phyloP scores from a whole-genome alignment of 2,329 filamentous ascomycete species.

The Sporothrix humicola region DNA sequence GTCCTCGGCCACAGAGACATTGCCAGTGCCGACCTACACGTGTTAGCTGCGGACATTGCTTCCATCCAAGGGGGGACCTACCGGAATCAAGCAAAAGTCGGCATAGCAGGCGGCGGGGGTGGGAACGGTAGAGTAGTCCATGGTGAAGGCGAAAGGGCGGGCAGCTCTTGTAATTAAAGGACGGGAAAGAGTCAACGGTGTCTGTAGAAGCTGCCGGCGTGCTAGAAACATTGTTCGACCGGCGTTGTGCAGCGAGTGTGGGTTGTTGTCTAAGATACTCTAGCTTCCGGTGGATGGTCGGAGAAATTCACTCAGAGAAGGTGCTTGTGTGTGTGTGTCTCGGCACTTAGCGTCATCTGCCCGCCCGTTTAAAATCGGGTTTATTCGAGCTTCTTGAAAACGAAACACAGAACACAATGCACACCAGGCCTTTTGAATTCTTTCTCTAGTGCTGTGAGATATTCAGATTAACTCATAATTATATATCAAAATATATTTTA shows the following conservation, averaged over 20 bases:
- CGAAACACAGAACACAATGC: too few relatives aligned
- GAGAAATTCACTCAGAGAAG: slow-evolving; percentile 27
- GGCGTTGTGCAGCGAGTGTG: background rate
- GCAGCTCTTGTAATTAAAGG: background rate
- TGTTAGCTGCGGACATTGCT: background rate
- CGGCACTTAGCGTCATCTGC: background rate
- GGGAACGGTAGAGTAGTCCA: slow-evolving; percentile 55
- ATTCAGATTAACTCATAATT: background rate
- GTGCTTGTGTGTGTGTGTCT: background rate
- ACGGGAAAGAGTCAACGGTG: background rate
- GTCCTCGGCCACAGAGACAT: slow-evolving; percentile 76
- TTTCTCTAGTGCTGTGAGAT: background rate
- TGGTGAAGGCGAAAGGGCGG: background rate
- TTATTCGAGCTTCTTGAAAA: background rate
- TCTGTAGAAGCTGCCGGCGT: slow-evolving; percentile 16
- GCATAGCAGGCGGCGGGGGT: slow-evolving; percentile 80
- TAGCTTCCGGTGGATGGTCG: background rate
- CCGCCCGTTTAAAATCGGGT: background rate
- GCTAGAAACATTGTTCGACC: slow-evolving; percentile 12
- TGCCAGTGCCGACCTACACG: slow-evolving; percentile 76
- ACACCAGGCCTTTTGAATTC: too few relatives aligned
- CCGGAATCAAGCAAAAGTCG: slow-evolving; percentile 90
- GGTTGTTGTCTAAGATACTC: background rate
- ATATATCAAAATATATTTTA: background rate
- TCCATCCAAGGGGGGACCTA: slow-evolving; percentile 48